phyloP scores from a whole-genome alignment of 805 yeast species.

The Kodamaea leandrae region DNA sequence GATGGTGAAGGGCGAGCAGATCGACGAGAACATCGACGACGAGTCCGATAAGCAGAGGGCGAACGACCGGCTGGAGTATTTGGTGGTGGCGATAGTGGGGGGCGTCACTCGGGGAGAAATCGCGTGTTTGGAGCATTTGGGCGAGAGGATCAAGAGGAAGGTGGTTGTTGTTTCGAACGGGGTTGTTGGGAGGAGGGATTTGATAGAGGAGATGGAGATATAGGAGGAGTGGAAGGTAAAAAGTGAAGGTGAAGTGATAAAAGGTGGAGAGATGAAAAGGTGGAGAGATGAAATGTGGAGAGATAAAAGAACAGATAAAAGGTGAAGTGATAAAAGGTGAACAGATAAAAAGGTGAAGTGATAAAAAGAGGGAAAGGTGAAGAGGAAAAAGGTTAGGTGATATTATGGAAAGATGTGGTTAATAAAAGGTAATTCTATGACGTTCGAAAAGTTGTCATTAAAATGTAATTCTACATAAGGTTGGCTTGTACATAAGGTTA shows the following conservation, averaged over 20 bases:
- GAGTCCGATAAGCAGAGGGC: constrained; percentile 6
- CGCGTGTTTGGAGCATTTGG: constrained; percentile 64
- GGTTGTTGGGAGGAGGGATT: constrained; percentile 8
- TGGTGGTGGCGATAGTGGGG: constrained; percentile 64
- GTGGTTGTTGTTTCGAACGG: constrained; percentile 41
- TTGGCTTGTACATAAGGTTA: too few relatives aligned
- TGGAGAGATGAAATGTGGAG: background rate
- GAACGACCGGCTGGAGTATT: constrained; percentile 18
- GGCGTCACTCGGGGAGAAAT: constrained; percentile 87
- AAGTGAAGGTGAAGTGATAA: background rate
- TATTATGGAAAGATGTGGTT: too few relatives aligned
- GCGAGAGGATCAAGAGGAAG: constrained; percentile 42
- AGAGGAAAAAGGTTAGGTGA: too few relatives aligned
- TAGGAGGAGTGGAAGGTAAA: background rate
- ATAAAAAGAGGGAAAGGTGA: too few relatives aligned
- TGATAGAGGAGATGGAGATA: background rate
- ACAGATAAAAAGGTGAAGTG: background rate
- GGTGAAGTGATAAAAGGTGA: background rate
- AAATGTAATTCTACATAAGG: too few relatives aligned
- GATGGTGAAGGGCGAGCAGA: constrained; percentile 40
- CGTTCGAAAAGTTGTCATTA: too few relatives aligned
- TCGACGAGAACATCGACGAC: constrained; percentile 36
- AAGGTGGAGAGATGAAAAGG: background rate
- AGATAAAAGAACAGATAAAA: background rate
- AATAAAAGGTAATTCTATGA: too few relatives aligned